Conservation (phyloP, 768 basidiomycete species). For the Pleurotus tuber-regium region DNA sequence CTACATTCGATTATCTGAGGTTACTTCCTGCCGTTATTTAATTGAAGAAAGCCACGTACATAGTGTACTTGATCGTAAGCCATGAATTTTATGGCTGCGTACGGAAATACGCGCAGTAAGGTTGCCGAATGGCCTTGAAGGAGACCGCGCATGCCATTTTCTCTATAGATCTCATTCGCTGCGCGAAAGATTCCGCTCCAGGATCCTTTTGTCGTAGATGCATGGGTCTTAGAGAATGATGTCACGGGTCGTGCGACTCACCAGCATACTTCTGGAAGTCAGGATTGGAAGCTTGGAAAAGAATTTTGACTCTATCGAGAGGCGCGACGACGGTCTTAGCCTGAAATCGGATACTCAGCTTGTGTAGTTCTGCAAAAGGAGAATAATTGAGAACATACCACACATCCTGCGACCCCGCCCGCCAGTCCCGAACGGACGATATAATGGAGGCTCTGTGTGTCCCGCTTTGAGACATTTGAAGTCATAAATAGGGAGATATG, state of each 20-base stretch:
- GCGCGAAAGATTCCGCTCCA: constrained; percentile 86
- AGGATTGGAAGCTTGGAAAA: constrained; percentile 95
- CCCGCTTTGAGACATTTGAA: constrained; percentile 51
- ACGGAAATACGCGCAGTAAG: constrained; percentile 90
- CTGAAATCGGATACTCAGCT: constrained; percentile 36
- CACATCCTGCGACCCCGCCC: constrained; percentile 91
- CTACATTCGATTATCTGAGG: constrained; percentile 34
- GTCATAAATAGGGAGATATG: constrained; percentile 45
- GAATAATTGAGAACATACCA: constrained; percentile 53
- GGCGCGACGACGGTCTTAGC: constrained; percentile 95
- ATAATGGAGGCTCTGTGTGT: constrained; percentile 56
- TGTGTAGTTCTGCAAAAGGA: constrained; percentile 8
- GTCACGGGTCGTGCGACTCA: constrained; percentile 29
- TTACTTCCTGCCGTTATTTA: constrained; percentile 2
- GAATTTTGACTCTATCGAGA: constrained; percentile 96
- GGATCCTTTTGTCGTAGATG: constrained; percentile 57
- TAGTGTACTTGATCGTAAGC: constrained; percentile 86
- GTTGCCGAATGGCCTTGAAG: constrained; percentile 98
- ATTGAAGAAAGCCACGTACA: constrained; percentile 37
- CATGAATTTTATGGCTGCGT: constrained; percentile 97
- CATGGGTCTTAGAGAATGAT: background rate
- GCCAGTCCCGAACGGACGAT: constrained; percentile 84
- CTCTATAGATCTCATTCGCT: constrained; percentile 64
- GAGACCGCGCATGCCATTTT: constrained; percentile 72
- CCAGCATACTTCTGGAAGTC: constrained; percentile 94